Conservation (phyloP, 139 green algal genomes). For the Micractinium sp. region DNA sequence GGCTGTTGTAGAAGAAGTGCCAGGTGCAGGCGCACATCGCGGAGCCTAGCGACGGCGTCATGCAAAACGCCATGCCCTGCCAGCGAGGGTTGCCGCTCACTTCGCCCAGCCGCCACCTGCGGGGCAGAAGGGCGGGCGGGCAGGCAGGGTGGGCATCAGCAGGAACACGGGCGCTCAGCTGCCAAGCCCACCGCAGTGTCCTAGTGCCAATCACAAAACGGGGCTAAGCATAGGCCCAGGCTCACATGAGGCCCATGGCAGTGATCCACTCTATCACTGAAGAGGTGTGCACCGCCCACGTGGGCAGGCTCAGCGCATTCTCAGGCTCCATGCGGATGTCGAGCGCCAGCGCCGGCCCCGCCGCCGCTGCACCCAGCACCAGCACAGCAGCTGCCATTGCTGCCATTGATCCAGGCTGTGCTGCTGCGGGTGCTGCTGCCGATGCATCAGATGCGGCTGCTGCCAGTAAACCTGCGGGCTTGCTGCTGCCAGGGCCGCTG, state of each 20-base stretch:
- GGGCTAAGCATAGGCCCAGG: too few relatives aligned
- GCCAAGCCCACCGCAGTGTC: neutral
- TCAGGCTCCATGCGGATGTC: constrained; percentile 74
- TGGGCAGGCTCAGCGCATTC: constrained; percentile 97
- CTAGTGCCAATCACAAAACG: too few relatives aligned
- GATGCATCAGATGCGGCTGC: neutral
- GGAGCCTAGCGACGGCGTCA: constrained; percentile 84
- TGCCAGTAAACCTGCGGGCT: neutral
- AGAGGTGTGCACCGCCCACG: constrained; percentile 96
- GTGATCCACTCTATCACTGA: constrained; percentile 84
- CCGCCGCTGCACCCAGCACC: neutral
- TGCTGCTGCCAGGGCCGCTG: neutral
- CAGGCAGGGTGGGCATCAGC: neutral
- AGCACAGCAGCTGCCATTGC: neutral
- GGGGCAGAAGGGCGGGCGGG: too few relatives aligned
- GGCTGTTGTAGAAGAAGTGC: constrained; percentile 93
- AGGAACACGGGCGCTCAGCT: neutral
- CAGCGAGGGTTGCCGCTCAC: constrained; percentile 75
- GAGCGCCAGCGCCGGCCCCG: constrained; percentile 13
- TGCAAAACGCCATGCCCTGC: constrained; percentile 93
- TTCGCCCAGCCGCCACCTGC: constrained; percentile 82
- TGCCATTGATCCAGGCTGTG: neutral
- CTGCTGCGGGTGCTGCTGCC: neutral
- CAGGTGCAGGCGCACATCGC: constrained; percentile 91
- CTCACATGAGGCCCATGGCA: constrained; percentile 85